Base-by-base conservation (phyloP, 139 green algal species). In the Spirogloea muscicola region DNA sequence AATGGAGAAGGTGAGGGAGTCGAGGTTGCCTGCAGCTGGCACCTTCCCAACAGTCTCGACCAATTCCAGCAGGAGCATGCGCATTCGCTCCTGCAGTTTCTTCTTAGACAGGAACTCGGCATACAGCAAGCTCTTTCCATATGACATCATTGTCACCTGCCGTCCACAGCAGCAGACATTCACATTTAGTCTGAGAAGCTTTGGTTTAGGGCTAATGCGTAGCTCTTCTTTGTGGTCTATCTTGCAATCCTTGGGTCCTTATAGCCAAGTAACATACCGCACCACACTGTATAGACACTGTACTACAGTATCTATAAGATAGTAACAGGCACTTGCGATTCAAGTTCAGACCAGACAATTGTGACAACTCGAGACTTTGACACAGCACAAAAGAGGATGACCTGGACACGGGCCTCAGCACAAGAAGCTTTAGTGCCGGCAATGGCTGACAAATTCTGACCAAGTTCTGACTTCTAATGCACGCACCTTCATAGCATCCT, bases 61-160 rank as follows among this genome's bases (percentile, higher is more conserved):
- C 21, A 78, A 25, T 27, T 84, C 73, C 2, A 48, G 16, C 6
- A 83, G 48, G 10, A 49, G 27, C 74, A 72, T 58, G 16, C 38
- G 57, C 18, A 83, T 27, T 9, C 75, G 38, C 5, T 83, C 75
- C 18, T 74, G 21, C 71, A 83, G 80, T 27, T 76, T 74, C 74
- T 84, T 84, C 73, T 83, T 83, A 25, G 21, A 29, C 42, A 83
- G 3, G n/a, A 83, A 83, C 60, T 81, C 71, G 18, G 75, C 75
- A 52, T 83, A 83, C 36, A 83, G 76, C 37, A 83, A 40, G 58
- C 74, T 84, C 52, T 84, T 84, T 3, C 75, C 75, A 31, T 83
- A 80, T n/a, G 75, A 83, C 27, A 80, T 3, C 72, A 80, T 80
- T 27, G 61, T 78, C n/a, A 77, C 77, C 68, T 73, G 64, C 42